phyloP scores from a whole-genome alignment of 192 early-diverging fungal genomes.

The Backusella liffmaniae region DNA sequence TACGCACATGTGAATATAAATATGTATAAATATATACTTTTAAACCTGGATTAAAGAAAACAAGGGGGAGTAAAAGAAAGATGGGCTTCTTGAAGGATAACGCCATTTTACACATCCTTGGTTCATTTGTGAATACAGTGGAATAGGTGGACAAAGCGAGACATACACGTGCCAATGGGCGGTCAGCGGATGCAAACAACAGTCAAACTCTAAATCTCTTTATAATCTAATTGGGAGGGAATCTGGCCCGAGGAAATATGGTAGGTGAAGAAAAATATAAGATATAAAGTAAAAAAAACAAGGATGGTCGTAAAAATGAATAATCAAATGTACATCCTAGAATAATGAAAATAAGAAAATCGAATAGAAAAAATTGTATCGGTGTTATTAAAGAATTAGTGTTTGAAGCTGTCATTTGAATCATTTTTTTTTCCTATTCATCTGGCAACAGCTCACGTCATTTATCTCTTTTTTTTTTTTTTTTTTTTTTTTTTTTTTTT shows the following conservation, averaged over 20 bases:
- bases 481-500: too few relatives aligned
- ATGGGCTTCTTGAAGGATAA: not conserved
- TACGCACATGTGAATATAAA: not conserved
- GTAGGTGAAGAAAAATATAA: not conserved
- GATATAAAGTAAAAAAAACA: not conserved
- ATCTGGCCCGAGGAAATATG: conserved; percentile 4
- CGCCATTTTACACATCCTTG: conserved; percentile 1
- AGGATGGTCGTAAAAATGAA: too few relatives aligned
- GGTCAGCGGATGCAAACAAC: conserved; percentile 1
- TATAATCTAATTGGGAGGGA: not conserved
- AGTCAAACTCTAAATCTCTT: conserved; percentile 1
- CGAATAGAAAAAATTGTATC: not conserved
- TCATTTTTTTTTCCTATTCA: not conserved
- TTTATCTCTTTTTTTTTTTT: not conserved
- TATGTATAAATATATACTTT: not conserved
- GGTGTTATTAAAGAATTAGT: not conserved
- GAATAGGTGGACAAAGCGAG: conserved; percentile 8
- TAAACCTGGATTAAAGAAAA: not conserved
- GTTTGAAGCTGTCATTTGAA: conserved; percentile 1
- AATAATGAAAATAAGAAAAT: not conserved
- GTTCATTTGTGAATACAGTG: not conserved
- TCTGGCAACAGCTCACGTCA: conserved; percentile 4
- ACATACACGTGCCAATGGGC: not conserved
- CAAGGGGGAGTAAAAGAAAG: not conserved
- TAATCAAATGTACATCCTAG: too few relatives aligned